Evolutionary conservation across 1,284 basidiomycete species (phyloP), one percentile per base, ranked within the genome.

Genomic region (Ganoderma leucocontextum): DNA sequence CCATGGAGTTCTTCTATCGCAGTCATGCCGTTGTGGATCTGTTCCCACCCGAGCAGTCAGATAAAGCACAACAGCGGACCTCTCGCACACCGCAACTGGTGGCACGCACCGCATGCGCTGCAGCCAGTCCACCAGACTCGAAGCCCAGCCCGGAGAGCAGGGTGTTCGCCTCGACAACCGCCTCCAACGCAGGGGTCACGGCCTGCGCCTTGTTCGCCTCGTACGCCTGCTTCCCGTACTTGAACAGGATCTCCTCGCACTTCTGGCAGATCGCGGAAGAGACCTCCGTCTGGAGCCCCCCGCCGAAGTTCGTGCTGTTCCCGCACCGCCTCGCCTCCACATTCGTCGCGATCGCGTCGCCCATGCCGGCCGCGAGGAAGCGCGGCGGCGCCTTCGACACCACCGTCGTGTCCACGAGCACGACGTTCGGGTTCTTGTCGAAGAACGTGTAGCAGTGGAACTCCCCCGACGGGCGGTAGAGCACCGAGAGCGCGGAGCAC

Each of bases 221-320:
- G 71, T 78, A 77, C 66, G 78, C 79, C 71, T 77, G 78, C 72
- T 75, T 75, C 22, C 78, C 79, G 65, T 76, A 79, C 76, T 76
- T 74, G 74, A 80, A 79, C 72, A 80, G 66, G 64, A 80, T 78
- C 72, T 80, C 79, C 74, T 80, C 79, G 75, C 79, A 80, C 75
- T 80, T 80, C 19, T 72, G 64, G 68, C 78, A 74, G 58, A 80
- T 79, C 19, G 78, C 78, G 22, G 73, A 70, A 0, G 78, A 76
- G 13, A 80, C 75, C 71, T 75, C 75, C 39, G 79, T 79, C 41
- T 77, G 78, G 33, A 79, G 67, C n/a, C 78, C 78, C 3, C 76
- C 76, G 33, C 78, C 79, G 57, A 80, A 79, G 75, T 80, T 80
- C 15, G 74, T 70, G 70, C 76, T 77, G 74, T 74, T 76, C 60